Percentiles rank a stretch among this genome's conserved stretches.
These are phyloP conservation scores for Fagus sylvatica DNA, from an alignment of 306 rosid genomes.

Conservation along the genomic window DNA sequence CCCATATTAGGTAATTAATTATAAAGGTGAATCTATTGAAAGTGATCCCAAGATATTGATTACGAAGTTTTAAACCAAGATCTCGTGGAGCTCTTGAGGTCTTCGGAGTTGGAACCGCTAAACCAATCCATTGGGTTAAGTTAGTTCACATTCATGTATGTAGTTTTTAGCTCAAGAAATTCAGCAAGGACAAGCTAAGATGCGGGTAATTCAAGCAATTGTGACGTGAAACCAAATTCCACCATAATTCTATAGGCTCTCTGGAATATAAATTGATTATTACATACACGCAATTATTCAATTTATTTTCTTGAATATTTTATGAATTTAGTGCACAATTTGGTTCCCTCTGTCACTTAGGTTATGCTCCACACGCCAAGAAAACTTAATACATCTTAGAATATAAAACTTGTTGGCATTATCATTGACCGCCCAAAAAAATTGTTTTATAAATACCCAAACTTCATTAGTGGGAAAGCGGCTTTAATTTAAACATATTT, in stretches of 20 bases:
- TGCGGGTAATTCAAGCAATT: neutral
- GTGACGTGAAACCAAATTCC: conserved; percentile 1
- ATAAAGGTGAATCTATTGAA: too few relatives aligned
- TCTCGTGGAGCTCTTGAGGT: too few relatives aligned
- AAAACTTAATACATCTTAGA: conserved; percentile 30
- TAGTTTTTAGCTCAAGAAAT: neutral
- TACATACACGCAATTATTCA: neutral
- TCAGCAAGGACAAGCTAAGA: neutral
- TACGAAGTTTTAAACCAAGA: too few relatives aligned
- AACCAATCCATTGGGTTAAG: too few relatives aligned
- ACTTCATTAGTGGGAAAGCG: neutral
- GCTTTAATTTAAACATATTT: neutral
- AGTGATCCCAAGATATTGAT: too few relatives aligned
- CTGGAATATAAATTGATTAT: neutral
- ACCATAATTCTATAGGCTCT: neutral
- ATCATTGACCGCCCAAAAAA: conserved; percentile 7
- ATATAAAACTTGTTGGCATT: conserved; percentile 22
- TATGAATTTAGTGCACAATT: conserved; percentile 1
- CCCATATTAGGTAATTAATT: too few relatives aligned
- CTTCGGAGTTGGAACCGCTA: too few relatives aligned
- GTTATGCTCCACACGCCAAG: conserved; percentile 64
- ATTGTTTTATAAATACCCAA: neutral
- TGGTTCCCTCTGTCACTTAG: conserved; percentile 21
- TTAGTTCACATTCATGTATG: too few relatives aligned
- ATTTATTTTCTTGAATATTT: neutral